Conservation (phyloP, 2,329 filamentous ascomycete species). For the Gaeumannomyces sp. region DNA sequence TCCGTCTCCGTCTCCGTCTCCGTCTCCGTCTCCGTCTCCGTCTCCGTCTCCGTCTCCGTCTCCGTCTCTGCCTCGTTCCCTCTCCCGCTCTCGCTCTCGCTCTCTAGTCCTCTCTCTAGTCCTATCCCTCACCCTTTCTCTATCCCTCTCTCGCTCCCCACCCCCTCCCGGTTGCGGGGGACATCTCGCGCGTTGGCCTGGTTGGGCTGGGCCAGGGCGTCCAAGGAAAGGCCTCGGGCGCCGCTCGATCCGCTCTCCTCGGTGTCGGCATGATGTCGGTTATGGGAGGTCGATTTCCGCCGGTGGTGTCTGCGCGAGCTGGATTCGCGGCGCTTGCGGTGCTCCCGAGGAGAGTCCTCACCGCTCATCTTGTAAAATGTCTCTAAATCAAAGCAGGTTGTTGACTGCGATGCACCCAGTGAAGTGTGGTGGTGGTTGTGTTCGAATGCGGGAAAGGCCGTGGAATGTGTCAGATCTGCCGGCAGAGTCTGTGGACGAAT, state of each 20-base stretch:
- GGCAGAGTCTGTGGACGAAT: neutral
- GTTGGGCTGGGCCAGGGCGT: conserved; percentile 22
- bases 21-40: conserved; percentile 11
- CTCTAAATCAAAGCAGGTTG: neutral
- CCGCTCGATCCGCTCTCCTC: conserved; percentile 12
- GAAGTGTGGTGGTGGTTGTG: neutral
- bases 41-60: conserved; percentile 10
- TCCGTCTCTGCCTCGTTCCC: conserved; percentile 12
- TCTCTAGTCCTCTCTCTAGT: conserved; percentile 11
- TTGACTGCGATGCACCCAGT: neutral
- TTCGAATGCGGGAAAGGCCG: neutral
- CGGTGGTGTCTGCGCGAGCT: conserved; percentile 17
- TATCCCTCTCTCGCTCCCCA: conserved; percentile 13
- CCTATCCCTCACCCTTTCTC: conserved; percentile 6
- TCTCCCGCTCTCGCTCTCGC: conserved; percentile 10
- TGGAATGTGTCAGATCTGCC: neutral
- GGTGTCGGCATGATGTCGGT: conserved; percentile 7
- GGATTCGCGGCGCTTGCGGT: conserved; percentile 15
- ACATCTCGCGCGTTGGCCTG: conserved; percentile 14
- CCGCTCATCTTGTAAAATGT: conserved; percentile 5
- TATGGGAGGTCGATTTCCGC: conserved; percentile 15
- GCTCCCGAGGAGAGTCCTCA: conserved; percentile 11
- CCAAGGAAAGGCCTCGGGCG: conserved; percentile 20
- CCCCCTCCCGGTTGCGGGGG: conserved; percentile 14
- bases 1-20: conserved; percentile 12